Percentiles rank a stretch among this genome's conserved stretches.
Conservation (phyloP, 1,284 basidiomycete genomes). For the Ceratobasidium papillatum region DNA sequence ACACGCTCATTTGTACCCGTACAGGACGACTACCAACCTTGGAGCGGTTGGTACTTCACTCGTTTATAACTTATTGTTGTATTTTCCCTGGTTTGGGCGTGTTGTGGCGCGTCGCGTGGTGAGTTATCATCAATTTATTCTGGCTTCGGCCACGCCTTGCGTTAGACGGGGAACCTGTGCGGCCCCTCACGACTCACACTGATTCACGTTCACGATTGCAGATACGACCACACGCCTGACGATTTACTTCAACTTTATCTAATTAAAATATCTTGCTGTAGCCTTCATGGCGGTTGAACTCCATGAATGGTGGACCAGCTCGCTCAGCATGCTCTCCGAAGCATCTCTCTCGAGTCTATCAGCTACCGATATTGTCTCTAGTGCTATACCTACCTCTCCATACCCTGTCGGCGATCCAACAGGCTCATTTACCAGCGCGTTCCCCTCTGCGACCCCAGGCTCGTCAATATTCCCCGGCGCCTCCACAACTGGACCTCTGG, state of each 20-base stretch:
- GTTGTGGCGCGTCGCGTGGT: constrained; percentile 38
- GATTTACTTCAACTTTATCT: not conserved
- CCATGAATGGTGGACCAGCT: not conserved
- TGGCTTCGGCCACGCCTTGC: constrained; percentile 35
- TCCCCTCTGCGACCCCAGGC: constrained; percentile 11
- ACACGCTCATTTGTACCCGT: constrained; percentile 25
- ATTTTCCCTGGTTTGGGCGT: constrained; percentile 29
- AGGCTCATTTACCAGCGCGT: constrained; percentile 24
- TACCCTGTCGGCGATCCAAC: not conserved
- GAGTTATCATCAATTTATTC: constrained; percentile 19
- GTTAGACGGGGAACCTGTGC: constrained; percentile 18
- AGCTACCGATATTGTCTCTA: constrained; percentile 10
- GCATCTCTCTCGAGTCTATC: not conserved
- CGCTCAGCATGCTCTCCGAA: constrained; percentile 13
- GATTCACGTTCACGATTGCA: constrained; percentile 28
- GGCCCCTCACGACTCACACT: constrained; percentile 20
- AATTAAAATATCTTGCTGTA: not conserved
- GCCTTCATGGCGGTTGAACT: constrained; percentile 15
- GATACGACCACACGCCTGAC: constrained; percentile 21
- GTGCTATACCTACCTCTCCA: constrained; percentile 8
- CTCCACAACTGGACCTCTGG: not conserved
- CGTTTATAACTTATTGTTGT: constrained; percentile 14
- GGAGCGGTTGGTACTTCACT: not conserved
- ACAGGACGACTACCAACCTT: not conserved
- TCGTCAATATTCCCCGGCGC: constrained; percentile 5